Evolutionary conservation across 176 grass and related monocot genomes (phyloP).

Genomic region (Olyra latifolia): DNA sequence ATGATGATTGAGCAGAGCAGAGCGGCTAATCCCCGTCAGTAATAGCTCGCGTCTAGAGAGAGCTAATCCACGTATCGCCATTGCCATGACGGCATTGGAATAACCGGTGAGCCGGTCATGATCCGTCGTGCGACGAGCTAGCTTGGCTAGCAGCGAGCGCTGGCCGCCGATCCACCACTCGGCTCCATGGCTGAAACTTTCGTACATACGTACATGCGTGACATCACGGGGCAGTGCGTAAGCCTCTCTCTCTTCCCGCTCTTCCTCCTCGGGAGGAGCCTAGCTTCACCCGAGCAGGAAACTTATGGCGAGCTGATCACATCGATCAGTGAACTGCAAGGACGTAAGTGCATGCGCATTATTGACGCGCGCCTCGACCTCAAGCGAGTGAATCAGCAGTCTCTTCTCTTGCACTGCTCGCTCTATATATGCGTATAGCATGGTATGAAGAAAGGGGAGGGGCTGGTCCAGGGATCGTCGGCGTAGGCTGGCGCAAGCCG

Average conservation of each 20-base stretch:
- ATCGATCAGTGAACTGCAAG: not conserved
- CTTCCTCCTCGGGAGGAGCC: not conserved
- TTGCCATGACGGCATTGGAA: not conserved
- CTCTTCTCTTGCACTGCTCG: no score
- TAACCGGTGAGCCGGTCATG: no score
- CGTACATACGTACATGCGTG: not conserved
- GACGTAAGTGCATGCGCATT: not conserved
- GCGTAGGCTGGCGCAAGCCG: not conserved
- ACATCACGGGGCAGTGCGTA: constrained; percentile 1
- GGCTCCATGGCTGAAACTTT: not conserved
- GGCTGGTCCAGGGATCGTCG: not conserved
- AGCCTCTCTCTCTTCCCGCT: not conserved
- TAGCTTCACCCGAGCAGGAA: not conserved
- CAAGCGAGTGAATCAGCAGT: not conserved
- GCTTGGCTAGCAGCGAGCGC: not conserved
- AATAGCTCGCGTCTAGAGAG: not conserved
- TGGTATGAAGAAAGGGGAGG: not conserved
- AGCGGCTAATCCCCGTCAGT: not conserved
- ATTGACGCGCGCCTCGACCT: not conserved
- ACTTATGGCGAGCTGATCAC: not conserved
- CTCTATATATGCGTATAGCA: not conserved
- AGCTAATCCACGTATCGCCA: not conserved
- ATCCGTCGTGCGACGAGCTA: not conserved
- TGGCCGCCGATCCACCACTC: no score
- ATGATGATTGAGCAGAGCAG: not conserved